Evolutionary conservation across 768 basidiomycete genomes (phyloP), one percentile per base, ranked within the genome.

Genomic region (Termitomyces sp.): DNA sequence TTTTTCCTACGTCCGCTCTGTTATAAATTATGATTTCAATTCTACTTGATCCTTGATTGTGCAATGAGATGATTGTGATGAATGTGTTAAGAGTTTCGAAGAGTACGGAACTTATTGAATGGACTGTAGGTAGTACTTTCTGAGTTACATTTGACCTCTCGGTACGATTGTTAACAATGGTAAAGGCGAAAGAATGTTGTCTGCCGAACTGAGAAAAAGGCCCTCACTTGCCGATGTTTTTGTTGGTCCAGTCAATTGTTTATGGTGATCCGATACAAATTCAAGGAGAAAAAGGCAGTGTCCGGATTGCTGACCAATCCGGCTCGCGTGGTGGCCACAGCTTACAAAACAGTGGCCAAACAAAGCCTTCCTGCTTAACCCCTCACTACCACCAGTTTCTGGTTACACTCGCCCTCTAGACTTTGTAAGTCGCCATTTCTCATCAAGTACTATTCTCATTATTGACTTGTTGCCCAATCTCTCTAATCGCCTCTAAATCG

Each of bases 271-370:
- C 60, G 58, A 61, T 33, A 46, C 24, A 63, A 65, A 42, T 49
- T 61, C 37, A 57, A 61, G 54, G 55, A 53, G 27, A n/a, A n/a
- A 41, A 34, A 62, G 65, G 65, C 67, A 36, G 58, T 65, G 67
- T 61, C 55, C 57, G 53, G 39, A 39, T 22, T 58, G 75, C 69
- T 79, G 72, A 77, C 71, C 70, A 75, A 79, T 67, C 72, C 39
- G 55, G n/a, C 58, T 65, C 67, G 65, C 72, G 70, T 72, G 71
- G 65, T 60, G 58, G 48, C 50, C 53, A 66, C 63, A 67, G 70
- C 64, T 73, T 72, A 76, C 78, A 78, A 79, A 80, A 79, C 74
- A 75, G 69, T 67, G 67, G 66, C 68, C 75, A 78, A 78, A 78
- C 75, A 73, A 60, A 65, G 59, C 44, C 63, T 55, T 68, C 70